Evolutionary conservation across 2,329 filamentous ascomycete genomes (phyloP), one percentile per base, ranked within the genome.

Genomic region (Arthrobotrys sphaeroides): DNA sequence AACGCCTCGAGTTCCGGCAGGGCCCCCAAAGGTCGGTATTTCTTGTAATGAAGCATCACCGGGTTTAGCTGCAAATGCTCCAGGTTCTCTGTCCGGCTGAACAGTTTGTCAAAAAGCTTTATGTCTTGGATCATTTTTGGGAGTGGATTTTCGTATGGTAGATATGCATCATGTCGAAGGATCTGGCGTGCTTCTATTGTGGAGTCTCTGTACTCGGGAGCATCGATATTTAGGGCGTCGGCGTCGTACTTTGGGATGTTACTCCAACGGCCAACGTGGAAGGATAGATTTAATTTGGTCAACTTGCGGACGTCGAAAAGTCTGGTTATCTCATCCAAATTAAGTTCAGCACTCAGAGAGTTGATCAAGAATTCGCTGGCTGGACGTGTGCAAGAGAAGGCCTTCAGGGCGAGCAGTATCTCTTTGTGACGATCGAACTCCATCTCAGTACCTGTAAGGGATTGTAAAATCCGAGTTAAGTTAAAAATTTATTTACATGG

Each of bases 311-410:
- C 51, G 12, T 55, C 51, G 31, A 55, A 55, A 1, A 55, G 4
- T n/a, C 18, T 16, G 3, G 51, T 2, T 6, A 55, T 16, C 31
- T 55, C 31, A n/a, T 22, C 18, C 7, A 31, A 31, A 6, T 3
- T 3, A 1, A 55, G 16, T 10, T 55, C 18, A 18, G 28, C 31
- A n/a, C 16, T 36, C 2, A 55, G 18, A 3, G 51, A 24, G 10
- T 38, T 55, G 18, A 55, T 55, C 38, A 31, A 12, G 18, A 55
- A 55, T 55, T 55, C 28, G 10, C 31, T 55, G n/a, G 51, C 51
- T 2, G 51, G 51, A n/a, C 51, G 51, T 5, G 51, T 55, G 31
- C 38, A 38, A 7, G 51, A 55, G 51, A 55, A 55, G 0, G 51
- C 51, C 18, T 55, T 55, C 3, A 55, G 51, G 2, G 51, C 4